These are phyloP conservation scores for Taphrina communis DNA, from an alignment of 1,139 yeast genomes.

Conservation along the genomic window DNA sequence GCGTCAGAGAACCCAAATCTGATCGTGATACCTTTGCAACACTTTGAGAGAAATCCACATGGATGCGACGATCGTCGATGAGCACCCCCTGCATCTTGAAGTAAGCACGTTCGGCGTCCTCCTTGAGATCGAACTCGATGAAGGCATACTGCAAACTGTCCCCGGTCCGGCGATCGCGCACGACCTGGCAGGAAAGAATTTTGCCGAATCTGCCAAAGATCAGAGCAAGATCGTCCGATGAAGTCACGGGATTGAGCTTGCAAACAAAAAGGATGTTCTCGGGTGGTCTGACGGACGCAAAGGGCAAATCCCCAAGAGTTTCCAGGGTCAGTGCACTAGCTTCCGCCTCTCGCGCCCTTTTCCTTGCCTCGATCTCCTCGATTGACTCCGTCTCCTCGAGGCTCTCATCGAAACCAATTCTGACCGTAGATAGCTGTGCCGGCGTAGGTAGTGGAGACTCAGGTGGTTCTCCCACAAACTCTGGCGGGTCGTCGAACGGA, in stretches of 20 bases:
- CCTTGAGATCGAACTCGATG: conserved; percentile 60
- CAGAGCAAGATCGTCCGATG: conserved; percentile 59
- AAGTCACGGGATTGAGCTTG: conserved; percentile 66
- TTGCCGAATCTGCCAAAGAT: conserved; percentile 60
- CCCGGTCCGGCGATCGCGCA: conserved; percentile 58
- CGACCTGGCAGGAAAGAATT: conserved; percentile 60
- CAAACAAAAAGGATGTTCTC: conserved; percentile 69
- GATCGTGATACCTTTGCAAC: conserved; percentile 47
- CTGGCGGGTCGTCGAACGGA: conserved; percentile 58
- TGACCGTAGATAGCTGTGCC: conserved; percentile 53
- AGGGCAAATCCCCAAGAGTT: conserved; percentile 68
- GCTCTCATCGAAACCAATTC: conserved; percentile 51
- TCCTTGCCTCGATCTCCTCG: conserved; percentile 47
- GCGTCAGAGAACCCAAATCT: background rate
- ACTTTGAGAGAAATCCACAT: conserved; percentile 73
- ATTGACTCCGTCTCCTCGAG: conserved; percentile 45
- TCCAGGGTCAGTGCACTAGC: conserved; percentile 67
- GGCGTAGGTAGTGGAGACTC: conserved; percentile 54
- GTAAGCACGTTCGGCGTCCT: conserved; percentile 66
- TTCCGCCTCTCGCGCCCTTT: conserved; percentile 54
- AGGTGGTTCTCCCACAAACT: conserved; percentile 42
- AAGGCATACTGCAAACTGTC: conserved; percentile 67
- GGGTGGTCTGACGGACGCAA: conserved; percentile 64
- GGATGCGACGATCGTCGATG: conserved; percentile 68
- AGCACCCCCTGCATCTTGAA: conserved; percentile 64